A percentile compares a stretch with the other conserved stretches of the same genome.
phyloP scores from a whole-genome alignment of 805 yeast genomes.

The Wickerhamomyces subpelliculosus region DNA sequence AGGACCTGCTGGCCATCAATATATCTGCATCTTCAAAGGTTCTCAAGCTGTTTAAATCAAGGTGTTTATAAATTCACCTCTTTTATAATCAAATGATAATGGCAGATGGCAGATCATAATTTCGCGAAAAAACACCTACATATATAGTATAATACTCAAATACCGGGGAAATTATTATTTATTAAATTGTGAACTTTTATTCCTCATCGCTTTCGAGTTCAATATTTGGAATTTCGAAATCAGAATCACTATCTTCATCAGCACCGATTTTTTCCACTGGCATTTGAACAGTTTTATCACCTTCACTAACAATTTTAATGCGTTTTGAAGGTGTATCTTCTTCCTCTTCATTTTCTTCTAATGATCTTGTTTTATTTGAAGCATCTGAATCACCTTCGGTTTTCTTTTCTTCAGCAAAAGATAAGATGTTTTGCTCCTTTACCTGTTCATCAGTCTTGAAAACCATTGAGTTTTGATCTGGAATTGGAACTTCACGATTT shows the following conservation, averaged over 20 bases:
- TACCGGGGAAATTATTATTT: too few species aligned
- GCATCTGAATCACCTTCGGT: not conserved
- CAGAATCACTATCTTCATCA: slow-evolving; percentile 28
- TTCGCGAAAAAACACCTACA: too few species aligned
- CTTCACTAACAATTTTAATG: slow-evolving; percentile 11
- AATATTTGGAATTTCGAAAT: slow-evolving; percentile 45
- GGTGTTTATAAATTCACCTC: too few species aligned
- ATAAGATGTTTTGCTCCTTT: slow-evolving; percentile 7
- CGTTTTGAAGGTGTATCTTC: slow-evolving; percentile 21
- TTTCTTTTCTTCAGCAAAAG: slow-evolving; percentile 12
- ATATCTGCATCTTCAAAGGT: too few species aligned
- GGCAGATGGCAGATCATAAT: too few species aligned
- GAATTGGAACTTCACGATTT: slow-evolving; percentile 4
- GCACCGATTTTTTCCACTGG: slow-evolving; percentile 15
- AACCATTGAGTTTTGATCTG: slow-evolving; percentile 5
- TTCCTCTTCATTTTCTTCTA: slow-evolving; percentile 14
- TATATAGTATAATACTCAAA: too few species aligned
- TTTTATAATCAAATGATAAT: too few species aligned
- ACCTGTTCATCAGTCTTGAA: slow-evolving; percentile 20
- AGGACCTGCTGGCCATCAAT: too few species aligned
- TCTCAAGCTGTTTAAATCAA: too few species aligned
- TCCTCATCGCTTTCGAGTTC: slow-evolving; percentile 37
- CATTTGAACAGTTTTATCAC: slow-evolving; percentile 6
- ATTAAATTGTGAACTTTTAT: slow-evolving; percentile 27
- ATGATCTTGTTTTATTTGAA: slow-evolving; percentile 11